Evolutionary conservation across 2,329 filamentous ascomycete genomes (phyloP).

Genomic region (Colletotrichum horii): DNA sequence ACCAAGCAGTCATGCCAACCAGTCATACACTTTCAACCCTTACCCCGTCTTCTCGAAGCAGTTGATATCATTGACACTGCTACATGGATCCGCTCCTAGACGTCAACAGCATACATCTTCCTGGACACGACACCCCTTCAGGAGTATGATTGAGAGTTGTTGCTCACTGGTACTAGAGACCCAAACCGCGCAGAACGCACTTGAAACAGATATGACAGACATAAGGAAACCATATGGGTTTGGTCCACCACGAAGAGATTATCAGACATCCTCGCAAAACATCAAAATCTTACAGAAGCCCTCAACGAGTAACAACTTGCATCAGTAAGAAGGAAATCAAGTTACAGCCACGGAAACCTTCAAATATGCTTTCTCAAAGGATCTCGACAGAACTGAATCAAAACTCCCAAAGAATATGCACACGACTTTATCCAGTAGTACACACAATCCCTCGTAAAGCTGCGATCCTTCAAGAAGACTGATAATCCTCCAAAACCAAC

Average conservation of each 20-base stretch:
- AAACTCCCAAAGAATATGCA: neutral
- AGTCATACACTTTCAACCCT: too few species aligned
- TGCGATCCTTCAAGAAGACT: neutral
- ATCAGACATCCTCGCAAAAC: too few species aligned
- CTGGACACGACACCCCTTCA: neutral
- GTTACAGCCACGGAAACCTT: neutral
- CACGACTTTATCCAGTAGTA: neutral
- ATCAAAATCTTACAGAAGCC: neutral
- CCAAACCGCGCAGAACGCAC: rapidly evolving
- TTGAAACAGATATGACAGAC: neutral
- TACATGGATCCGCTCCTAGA: neutral
- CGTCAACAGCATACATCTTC: rapidly evolving
- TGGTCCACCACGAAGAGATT: neutral
- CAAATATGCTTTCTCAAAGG: neutral
- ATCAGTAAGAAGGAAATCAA: neutral
- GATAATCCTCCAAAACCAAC: neutral
- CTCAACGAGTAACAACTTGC: neutral
- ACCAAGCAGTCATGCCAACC: too few species aligned
- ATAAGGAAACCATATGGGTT: neutral
- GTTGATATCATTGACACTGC: rapidly evolving
- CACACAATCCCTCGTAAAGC: neutral
- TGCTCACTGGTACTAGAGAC: neutral
- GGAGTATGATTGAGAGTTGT: neutral
- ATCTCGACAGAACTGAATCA: too few species aligned
- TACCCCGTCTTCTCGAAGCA: neutral